These are phyloP conservation scores for Dactylellina cionopaga DNA, from an alignment of 2,329 filamentous ascomycete genomes.

Conservation along the genomic window DNA sequence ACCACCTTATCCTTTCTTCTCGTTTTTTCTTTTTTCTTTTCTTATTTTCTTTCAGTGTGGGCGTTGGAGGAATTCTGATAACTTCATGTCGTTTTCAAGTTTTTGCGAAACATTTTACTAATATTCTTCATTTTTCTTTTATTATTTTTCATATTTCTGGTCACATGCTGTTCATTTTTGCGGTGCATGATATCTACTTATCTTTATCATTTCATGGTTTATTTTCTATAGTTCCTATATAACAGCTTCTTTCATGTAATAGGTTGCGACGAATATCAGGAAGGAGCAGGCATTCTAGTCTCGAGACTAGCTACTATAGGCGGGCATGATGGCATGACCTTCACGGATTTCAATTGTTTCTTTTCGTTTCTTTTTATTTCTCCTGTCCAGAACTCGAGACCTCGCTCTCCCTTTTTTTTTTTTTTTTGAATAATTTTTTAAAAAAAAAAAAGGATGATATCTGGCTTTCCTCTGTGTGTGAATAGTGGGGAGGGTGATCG, in stretches of 20 bases:
- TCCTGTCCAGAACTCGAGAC: background rate
- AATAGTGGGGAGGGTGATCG: too few relatives aligned
- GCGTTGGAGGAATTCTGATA: slow-evolving; percentile 51
- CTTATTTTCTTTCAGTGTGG: slow-evolving; percentile 17
- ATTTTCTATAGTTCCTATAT: too few relatives aligned
- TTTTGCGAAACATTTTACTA: slow-evolving; percentile 2
- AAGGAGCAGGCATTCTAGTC: slow-evolving; percentile 5
- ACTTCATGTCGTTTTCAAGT: too few relatives aligned
- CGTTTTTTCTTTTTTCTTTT: slow-evolving; percentile 9
- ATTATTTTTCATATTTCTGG: background rate
- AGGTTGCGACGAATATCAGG: slow-evolving; percentile 40
- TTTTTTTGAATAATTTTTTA: too few relatives aligned
- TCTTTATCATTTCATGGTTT: background rate
- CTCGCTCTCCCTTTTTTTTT: background rate
- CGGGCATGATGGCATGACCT: background rate
- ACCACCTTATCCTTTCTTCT: slow-evolving; percentile 6
- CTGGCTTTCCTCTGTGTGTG: too few relatives aligned
- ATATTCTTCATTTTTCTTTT: background rate
- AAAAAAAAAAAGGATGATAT: too few relatives aligned
- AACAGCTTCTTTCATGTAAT: slow-evolving; percentile 51
- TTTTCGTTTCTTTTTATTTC: background rate
- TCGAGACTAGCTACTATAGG: too few relatives aligned
- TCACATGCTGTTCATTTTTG: background rate
- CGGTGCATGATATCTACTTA: background rate
- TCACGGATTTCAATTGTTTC: background rate